A percentile compares a stretch with the other conserved stretches of the same genome.
These are phyloP conservation scores for Gossypium gossypioides DNA, from an alignment of 441 rosid species.

Conservation along the genomic window DNA sequence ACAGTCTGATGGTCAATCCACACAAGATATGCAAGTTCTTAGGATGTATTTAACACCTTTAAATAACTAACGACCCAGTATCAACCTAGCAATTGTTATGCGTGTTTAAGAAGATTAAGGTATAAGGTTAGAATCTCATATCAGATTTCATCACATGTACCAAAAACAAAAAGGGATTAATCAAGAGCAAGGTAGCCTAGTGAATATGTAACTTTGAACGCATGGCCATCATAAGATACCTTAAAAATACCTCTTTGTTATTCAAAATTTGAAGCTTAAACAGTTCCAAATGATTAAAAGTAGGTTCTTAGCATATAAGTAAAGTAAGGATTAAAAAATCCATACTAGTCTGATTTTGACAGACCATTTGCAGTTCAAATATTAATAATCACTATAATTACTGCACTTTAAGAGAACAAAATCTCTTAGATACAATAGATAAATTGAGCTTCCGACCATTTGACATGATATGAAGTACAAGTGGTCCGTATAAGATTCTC, in stretches of 20 bases:
- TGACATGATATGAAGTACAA: background rate
- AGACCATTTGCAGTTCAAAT: conserved; percentile 2
- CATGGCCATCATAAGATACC: background rate
- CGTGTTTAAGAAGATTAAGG: background rate
- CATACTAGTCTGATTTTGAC: background rate
- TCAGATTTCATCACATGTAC: background rate
- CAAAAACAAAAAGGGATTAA: background rate
- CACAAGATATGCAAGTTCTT: background rate
- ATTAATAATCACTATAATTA: background rate
- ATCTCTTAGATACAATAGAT: background rate
- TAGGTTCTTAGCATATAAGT: background rate
- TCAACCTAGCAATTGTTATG: background rate
- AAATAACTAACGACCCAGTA: background rate
- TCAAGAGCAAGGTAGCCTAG: background rate
- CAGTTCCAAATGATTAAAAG: background rate
- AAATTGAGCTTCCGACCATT: background rate
- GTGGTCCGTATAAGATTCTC: background rate
- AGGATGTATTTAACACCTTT: background rate
- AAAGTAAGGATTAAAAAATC: background rate
- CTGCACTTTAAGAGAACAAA: background rate
- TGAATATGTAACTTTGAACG: background rate
- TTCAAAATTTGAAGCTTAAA: background rate
- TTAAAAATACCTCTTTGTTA: background rate
- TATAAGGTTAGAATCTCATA: background rate
- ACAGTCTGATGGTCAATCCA: background rate